phyloP scores from a whole-genome alignment of 176 grass and related monocot species.

The Phoenix roebelenii region DNA sequence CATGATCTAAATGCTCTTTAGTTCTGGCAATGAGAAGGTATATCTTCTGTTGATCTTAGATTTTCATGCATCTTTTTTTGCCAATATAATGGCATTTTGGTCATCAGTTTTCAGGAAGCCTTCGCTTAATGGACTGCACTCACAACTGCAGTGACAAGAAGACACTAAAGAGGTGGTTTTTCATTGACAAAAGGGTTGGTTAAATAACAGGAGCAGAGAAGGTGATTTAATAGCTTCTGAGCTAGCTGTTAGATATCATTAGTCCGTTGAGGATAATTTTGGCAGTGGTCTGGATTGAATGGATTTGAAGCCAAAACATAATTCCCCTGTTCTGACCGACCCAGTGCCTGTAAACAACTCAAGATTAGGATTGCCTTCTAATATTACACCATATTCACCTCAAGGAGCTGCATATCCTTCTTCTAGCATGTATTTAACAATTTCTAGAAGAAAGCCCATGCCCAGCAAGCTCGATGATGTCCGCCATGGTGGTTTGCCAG shows the following conservation, averaged over 20 bases:
- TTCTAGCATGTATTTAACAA: slow-evolving; percentile 27
- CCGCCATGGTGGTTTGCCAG: slow-evolving; percentile 37
- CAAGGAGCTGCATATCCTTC: slow-evolving; percentile 32
- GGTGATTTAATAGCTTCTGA: slow-evolving; percentile 3
- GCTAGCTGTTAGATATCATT: not conserved
- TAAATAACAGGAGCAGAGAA: slow-evolving; percentile 24
- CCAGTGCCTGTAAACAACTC: slow-evolving; percentile 32
- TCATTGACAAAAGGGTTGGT: slow-evolving; percentile 82
- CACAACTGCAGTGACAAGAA: slow-evolving; percentile 72
- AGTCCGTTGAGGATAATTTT: not conserved
- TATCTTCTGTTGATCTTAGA: not conserved
- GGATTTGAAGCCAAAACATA: slow-evolving; percentile 47
- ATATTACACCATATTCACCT: slow-evolving; percentile 49
- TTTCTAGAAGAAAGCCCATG: slow-evolving; percentile 25
- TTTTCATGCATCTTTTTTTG: not conserved
- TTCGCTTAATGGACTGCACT: slow-evolving; percentile 54
- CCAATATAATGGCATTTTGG: too few relatives aligned
- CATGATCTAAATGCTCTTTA: not conserved
- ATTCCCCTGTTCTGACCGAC: slow-evolving; percentile 70
- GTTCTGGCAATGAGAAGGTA: slow-evolving; percentile 18
- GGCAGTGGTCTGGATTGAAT: slow-evolving; percentile 25
- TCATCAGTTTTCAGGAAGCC: slow-evolving; percentile 39
- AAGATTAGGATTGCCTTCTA: slow-evolving; percentile 40
- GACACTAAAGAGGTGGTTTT: slow-evolving; percentile 89
- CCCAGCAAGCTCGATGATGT: slow-evolving; percentile 53